A percentile compares a stretch with the other conserved stretches of the same genome.
Conservation (phyloP, 2,329 filamentous ascomycete species). For the Fusarium clavum region DNA sequence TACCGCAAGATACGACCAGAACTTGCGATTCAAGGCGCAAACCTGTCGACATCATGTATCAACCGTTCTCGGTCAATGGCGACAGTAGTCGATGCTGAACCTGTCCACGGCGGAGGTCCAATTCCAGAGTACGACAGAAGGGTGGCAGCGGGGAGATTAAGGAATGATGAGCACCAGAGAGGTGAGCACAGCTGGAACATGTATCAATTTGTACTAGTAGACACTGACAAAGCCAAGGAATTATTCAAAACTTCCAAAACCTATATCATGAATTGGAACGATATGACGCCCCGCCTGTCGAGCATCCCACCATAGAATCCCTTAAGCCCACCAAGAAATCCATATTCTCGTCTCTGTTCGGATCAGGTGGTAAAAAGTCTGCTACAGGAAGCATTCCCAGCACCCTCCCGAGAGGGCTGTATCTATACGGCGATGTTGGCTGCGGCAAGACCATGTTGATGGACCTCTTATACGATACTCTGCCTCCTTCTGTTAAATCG, state of each 20-base stretch:
- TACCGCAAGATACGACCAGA: conserved; percentile 13
- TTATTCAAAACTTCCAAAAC: conserved; percentile 89
- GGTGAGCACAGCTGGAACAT: conserved; percentile 59
- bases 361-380: conserved; percentile 56
- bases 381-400: conserved; percentile 69
- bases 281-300: conserved; percentile 79
- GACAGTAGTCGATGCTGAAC: conserved; percentile 43
- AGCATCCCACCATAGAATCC: conserved; percentile 81
- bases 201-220: not conserved
- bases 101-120: conserved; percentile 68
- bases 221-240: conserved; percentile 64
- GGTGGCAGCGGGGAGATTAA: conserved; percentile 77
- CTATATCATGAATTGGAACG: conserved; percentile 83
- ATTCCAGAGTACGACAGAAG: conserved; percentile 89
- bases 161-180: conserved; percentile 92
- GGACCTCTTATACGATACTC: conserved; percentile 96
- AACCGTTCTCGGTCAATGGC: conserved; percentile 44
- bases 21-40: conserved; percentile 2
- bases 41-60: conserved; percentile 18
- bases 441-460: conserved; percentile 99
- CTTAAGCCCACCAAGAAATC: conserved; percentile 66
- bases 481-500: conserved; percentile 80
- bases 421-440: conserved; percentile 96
- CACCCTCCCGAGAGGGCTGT: conserved; percentile 87
- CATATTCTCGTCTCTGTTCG: conserved; percentile 72